These are phyloP conservation scores for Entomortierella chlamydospora DNA, from an alignment of 192 early-diverging fungal species.

Conservation along the genomic window DNA sequence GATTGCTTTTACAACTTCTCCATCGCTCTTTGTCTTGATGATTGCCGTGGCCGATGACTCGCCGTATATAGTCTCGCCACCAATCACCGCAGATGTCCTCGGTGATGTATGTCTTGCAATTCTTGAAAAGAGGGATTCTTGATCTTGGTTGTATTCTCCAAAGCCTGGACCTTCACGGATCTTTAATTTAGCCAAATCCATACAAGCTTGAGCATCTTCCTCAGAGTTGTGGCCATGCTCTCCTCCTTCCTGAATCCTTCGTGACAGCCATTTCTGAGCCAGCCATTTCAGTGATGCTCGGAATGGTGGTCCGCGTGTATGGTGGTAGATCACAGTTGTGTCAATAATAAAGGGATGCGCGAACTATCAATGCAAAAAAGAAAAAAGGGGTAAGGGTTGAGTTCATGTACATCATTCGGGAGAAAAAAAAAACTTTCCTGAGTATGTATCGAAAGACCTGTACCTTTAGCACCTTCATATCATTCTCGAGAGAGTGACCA, in stretches of 20 bases:
- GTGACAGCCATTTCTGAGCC: constrained; percentile 57
- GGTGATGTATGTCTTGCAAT: constrained; percentile 15
- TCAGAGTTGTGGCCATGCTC: constrained; percentile 70
- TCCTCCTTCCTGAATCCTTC: constrained; percentile 65
- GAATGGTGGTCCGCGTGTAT: constrained; percentile 61
- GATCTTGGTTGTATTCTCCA: constrained; percentile 52
- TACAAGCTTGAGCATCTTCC: constrained; percentile 73
- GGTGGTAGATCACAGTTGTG: constrained; percentile 67
- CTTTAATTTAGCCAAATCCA: constrained; percentile 73
- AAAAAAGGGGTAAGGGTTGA: neutral
- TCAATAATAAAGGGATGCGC: constrained; percentile 72
- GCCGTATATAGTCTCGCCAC: constrained; percentile 11
- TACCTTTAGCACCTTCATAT: constrained; percentile 71
- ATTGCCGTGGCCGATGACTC: neutral
- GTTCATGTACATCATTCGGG: no score
- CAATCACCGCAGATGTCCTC: constrained; percentile 42
- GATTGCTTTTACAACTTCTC: constrained; percentile 19
- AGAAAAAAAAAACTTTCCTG: no score
- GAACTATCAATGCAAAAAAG: constrained; percentile 26
- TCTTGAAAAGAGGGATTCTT: constrained; percentile 30
- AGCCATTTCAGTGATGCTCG: constrained; percentile 66
- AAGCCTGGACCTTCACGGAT: constrained; percentile 55
- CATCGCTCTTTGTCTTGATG: constrained; percentile 21
- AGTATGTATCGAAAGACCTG: neutral
- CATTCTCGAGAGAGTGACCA: constrained; percentile 73